Evolutionary conservation across 805 yeast species (phyloP), one percentile per base, ranked within the genome.

Genomic region (Starmerella lactis-condensi): DNA sequence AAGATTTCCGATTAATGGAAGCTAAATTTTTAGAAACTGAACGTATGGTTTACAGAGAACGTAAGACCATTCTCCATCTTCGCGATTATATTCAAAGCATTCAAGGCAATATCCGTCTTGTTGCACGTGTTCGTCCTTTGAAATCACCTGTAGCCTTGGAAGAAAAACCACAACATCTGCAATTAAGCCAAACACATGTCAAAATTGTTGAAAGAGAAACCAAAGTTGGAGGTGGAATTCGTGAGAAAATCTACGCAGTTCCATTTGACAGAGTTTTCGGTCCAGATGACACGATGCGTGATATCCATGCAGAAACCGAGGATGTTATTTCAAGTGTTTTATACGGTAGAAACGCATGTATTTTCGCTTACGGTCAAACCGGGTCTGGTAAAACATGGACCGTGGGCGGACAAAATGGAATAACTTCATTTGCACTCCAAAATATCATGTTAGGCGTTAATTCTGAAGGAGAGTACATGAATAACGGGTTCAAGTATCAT

Each of bases 361-460:
- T 89, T 2, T 81, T 85, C 57, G 93, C 96, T 1, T 85, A 89
- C 51, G 98, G 98, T 1, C 98, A 85, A 53, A 89, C 98, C 0
- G 93, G 89, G 0, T 75, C 95, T 0, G 98, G 98, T 3, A 85
- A 85, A 50, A 85, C 96, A 0, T 73, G 56, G 50, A 89, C 98
- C 1, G 89, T 85, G 96, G 65, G 82, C 2, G 56, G 63, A 17
- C 45, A 52, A 1, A 75, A 74, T 45, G 96, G 98, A 11, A 68
- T 85, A 59, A 79, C 82, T 21, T 81, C 92, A 1, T 59, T 67
- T 12, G 75, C 94, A 0, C 62, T 83, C 10, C 52, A 57, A 11
- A 75, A 73, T 44, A 74, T 85, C 4, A 81, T 81, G 46, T 53
- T 62, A 4, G 65, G 70, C 32, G 62, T 70, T 3, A 8, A 22